Evolutionary conservation across 441 rosid species (phyloP), one percentile per base, ranked within the genome.

Genomic region (Breynia disticha): DNA sequence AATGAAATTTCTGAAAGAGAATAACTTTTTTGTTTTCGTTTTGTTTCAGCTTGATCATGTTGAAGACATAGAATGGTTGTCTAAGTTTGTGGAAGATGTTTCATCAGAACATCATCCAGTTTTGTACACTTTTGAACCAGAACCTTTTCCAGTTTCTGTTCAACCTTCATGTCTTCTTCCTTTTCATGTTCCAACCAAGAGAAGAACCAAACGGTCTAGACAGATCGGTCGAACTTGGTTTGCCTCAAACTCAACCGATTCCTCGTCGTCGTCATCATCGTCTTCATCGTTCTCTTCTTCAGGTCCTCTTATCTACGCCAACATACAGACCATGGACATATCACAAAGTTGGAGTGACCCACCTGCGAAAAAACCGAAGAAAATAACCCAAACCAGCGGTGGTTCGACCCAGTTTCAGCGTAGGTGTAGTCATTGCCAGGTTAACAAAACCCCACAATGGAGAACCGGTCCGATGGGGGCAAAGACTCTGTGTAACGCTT

Each of bases 361-460:
- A 42, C 61, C 66, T 1, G 21, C 19, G 48, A 78, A 78, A 64
- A 77, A 67, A 68, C 67, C 50, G 15, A 83, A 71, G 82, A 86
- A 57, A 50, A 65, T 52, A 56, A 55, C 44, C 22, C 69, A 63
- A 38, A 63, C 67, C 45, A 35, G 11, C 2, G 63, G 62, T 28
- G 70, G 37, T 1, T 39, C 64, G 7, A 64, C 56, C 22, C 70
- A 47, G 28, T 46, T 52, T 28, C 78, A 73, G 35, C 62, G 96
- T 44, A 76, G 89, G 50, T 91, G 98, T 67, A 82, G 82, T 53
- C 98, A 91, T 71, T 91, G 98, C 58, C 86, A 79, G 15, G 87
- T 87, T 10, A 82, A 81, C 39, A 88, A 76, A 72, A 91, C 95
- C 16, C 97, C 98, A 13, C 98, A 91, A 60, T 91, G 98, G 98